A percentile compares a stretch with the other conserved stretches of the same genome.
These are phyloP conservation scores for Gossypium bickii DNA, from an alignment of 345 rosid species.

Conservation along the genomic window DNA sequence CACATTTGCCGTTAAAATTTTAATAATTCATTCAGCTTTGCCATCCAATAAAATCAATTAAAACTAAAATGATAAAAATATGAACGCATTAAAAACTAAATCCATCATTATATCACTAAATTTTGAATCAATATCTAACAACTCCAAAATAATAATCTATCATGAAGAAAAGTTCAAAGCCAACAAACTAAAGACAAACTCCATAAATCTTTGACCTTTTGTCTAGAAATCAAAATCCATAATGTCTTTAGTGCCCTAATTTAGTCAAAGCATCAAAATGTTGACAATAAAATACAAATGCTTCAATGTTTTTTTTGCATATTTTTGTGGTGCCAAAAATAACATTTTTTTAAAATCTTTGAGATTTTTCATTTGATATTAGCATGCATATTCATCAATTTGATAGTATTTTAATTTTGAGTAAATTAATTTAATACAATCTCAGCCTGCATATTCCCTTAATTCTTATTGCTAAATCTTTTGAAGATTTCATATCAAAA, in stretches of 20 bases:
- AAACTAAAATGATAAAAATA: no score
- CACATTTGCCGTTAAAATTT: no score
- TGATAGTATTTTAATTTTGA: no score
- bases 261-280: conserved; percentile 1
- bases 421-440: background rate
- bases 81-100: no score
- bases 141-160: background rate
- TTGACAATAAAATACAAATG: background rate
- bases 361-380: background rate
- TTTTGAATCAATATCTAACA: background rate
- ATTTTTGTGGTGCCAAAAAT: background rate
- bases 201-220: conserved; percentile 3
- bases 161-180: background rate
- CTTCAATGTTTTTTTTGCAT: background rate
- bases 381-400: background rate
- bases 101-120: no score
- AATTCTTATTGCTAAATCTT: background rate
- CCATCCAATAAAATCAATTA: rapidly evolving
- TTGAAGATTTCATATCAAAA: background rate
- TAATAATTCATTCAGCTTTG: no score
- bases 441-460: background rate
- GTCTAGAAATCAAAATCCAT: background rate
- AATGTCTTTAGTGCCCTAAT: background rate
- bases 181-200: background rate
- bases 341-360: background rate